Evolutionary conservation across 2,329 filamentous ascomycete species (phyloP).

Genomic region (Neobulgaria alba): DNA sequence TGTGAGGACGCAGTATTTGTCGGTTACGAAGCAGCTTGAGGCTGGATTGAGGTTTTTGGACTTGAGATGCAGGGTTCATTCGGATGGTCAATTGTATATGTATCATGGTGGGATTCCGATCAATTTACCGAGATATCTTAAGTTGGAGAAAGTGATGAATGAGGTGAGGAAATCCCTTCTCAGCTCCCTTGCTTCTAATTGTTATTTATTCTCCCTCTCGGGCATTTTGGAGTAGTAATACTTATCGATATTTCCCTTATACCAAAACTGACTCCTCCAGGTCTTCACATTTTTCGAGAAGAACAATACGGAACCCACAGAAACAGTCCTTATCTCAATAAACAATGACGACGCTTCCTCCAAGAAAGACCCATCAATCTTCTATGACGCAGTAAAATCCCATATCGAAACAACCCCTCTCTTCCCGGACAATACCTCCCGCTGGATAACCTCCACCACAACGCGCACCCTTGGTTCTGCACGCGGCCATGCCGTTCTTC

Average conservation of each 20-base stretch:
- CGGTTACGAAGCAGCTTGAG: conserved; percentile 52
- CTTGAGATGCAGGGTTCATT: conserved; percentile 48
- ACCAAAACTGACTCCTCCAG: background rate
- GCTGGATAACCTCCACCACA: conserved; percentile 52
- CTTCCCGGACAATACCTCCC: conserved; percentile 28
- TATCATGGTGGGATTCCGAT: conserved; percentile 66
- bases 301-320: conserved; percentile 42
- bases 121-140: conserved; percentile 51
- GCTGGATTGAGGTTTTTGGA: conserved; percentile 69
- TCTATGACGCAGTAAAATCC: conserved; percentile 40
- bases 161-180: conserved; percentile 24
- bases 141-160: conserved; percentile 52
- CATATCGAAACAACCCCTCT: conserved; percentile 40
- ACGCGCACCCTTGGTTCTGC: conserved; percentile 54
- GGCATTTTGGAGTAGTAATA: background rate
- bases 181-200: too few species aligned
- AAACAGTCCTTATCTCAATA: conserved; percentile 58
- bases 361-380: conserved; percentile 42
- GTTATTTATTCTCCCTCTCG: too few species aligned
- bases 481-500: conserved; percentile 57
- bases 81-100: conserved; percentile 51
- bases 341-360: conserved; percentile 60
- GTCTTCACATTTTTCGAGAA: conserved; percentile 50
- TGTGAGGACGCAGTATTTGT: conserved; percentile 63
- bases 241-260: background rate